These are phyloP conservation scores for Alternaria burnsii DNA, from an alignment of 2,329 filamentous ascomycete genomes.

Conservation along the genomic window DNA sequence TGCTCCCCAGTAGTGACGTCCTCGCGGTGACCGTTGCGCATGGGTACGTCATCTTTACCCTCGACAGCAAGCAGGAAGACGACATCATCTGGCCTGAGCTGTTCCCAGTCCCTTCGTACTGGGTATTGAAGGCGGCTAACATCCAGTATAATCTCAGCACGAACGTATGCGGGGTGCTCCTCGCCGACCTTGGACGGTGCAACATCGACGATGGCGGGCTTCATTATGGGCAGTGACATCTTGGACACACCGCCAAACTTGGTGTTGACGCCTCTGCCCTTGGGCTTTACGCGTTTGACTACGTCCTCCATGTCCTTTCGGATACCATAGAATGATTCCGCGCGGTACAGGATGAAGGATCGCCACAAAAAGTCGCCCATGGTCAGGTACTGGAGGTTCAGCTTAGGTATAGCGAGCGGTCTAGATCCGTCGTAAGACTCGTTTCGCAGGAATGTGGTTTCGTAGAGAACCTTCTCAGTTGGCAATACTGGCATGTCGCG, in stretches of 20 bases:
- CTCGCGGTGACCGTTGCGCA: conserved; percentile 64
- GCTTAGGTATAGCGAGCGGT: conserved; percentile 88
- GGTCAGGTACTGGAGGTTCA: conserved; percentile 95
- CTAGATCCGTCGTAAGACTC: conserved; percentile 87
- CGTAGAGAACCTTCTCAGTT: conserved; percentile 83
- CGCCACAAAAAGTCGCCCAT: conserved; percentile 98
- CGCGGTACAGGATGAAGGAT: conserved; percentile 85
- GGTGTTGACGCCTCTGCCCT: conserved; percentile 69
- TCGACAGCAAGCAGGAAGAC: conserved; percentile 86
- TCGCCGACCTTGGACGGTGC: conserved; percentile 84
- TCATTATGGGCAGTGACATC: conserved; percentile 89
- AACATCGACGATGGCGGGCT: conserved; percentile 86
- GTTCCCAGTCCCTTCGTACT: conserved; percentile 87
- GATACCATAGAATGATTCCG: conserved; percentile 92
- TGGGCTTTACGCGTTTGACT: conserved; percentile 79
- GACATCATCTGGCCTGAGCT: conserved; percentile 83
- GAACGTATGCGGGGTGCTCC: conserved; percentile 81
- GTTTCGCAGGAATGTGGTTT: conserved; percentile 78
- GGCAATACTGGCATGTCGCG: conserved; percentile 79
- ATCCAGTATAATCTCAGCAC: conserved; percentile 86
- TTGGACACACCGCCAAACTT: conserved; percentile 85
- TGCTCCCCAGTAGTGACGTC: conserved; percentile 63
- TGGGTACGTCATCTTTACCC: conserved; percentile 61
- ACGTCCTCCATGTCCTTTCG: conserved; percentile 88
- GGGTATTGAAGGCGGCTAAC: conserved; percentile 79